Evolutionary conservation across 257 asterid genomes (phyloP).

Genomic region (Avicennia marina): DNA sequence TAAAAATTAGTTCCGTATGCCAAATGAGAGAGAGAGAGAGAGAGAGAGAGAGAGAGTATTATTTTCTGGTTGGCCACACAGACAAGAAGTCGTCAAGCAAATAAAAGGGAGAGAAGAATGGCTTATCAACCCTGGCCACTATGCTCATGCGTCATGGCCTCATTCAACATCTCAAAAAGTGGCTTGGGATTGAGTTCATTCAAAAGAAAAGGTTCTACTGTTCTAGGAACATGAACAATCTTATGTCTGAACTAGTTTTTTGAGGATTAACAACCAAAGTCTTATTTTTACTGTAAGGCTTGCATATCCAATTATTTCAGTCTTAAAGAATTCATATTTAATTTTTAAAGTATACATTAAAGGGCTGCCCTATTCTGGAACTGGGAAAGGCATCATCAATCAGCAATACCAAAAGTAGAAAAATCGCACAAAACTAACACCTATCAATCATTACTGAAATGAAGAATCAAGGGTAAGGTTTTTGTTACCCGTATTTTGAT

Average conservation of each 20-base stretch:
- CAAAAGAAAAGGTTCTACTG: neutral
- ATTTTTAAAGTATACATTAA: neutral
- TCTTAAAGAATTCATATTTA: neutral
- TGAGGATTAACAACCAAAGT: neutral
- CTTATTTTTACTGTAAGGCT: neutral
- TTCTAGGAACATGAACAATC: neutral
- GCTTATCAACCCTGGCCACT: neutral
- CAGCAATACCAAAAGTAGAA: constrained; percentile 1
- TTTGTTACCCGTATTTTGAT: too few species aligned
- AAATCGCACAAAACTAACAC: neutral
- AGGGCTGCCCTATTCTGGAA: neutral
- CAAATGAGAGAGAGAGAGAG: too few species aligned
- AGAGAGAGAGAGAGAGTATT: too few species aligned
- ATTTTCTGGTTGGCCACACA: neutral
- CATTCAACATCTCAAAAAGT: too few species aligned
- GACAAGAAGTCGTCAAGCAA: neutral
- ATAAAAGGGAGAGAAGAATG: neutral
- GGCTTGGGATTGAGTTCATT: neutral
- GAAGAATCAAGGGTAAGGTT: too few species aligned
- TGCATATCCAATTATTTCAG: neutral
- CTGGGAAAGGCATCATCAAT: neutral
- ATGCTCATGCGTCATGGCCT: neutral
- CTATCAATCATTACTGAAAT: neutral
- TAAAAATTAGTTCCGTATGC: neutral
- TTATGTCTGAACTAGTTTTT: neutral